A percentile compares a stretch with the other conserved stretches of the same genome.
These are phyloP conservation scores for Suillus ampliporus DNA, from an alignment of 768 basidiomycete species.

Conservation along the genomic window DNA sequence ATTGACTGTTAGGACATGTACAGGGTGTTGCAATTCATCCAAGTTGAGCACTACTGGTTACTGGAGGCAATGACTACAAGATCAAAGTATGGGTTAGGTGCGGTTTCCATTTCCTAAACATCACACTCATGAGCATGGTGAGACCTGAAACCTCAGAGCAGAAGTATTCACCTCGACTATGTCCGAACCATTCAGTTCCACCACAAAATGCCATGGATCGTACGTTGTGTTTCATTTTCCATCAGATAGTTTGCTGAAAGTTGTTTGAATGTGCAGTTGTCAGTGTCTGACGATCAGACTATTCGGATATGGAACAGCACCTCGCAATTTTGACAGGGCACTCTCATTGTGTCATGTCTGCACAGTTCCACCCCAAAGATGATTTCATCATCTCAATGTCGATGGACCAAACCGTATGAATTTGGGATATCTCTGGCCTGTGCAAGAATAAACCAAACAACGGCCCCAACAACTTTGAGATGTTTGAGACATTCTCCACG, in stretches of 20 bases:
- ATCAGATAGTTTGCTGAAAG: neutral
- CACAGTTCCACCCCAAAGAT: constrained; percentile 98
- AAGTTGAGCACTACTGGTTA: constrained; percentile 86
- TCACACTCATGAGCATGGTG: constrained; percentile 31
- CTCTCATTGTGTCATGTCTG: constrained; percentile 99
- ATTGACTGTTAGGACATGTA: constrained; percentile 75
- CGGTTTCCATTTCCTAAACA: neutral
- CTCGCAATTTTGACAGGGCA: constrained; percentile 97
- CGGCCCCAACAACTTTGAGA: constrained; percentile 79
- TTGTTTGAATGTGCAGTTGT: constrained; percentile 57
- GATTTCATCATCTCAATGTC: constrained; percentile 97
- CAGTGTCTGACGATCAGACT: constrained; percentile 97
- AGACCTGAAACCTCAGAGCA: constrained; percentile 88
- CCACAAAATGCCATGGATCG: constrained; percentile 99
- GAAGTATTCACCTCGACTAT: constrained; percentile 95
- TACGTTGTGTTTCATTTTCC: constrained; percentile 55
- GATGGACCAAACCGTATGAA: constrained; percentile 98
- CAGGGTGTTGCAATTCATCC: constrained; percentile 96
- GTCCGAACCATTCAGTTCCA: constrained; percentile 98
- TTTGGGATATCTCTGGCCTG: constrained; percentile 99
- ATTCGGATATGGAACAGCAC: constrained; percentile 99
- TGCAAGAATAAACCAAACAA: constrained; percentile 78
- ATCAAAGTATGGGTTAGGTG: constrained; percentile 97
- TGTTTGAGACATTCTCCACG: constrained; percentile 89
- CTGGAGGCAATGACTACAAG: constrained; percentile 99